Conservation (phyloP, 208 protist species). For the Wallacemonas sp. region DNA sequence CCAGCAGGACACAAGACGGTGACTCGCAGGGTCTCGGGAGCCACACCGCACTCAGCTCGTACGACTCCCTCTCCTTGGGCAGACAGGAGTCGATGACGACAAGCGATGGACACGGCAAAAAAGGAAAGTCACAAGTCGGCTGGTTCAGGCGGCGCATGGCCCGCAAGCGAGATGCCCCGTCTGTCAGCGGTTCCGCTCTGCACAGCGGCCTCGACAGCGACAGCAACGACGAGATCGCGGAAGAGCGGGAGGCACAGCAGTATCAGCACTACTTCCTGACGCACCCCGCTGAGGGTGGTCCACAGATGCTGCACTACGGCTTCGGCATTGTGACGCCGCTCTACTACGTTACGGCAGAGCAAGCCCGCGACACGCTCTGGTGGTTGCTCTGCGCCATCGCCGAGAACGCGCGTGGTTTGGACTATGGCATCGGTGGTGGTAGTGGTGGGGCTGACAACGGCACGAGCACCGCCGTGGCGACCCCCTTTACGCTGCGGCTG, state of each 20-base stretch:
- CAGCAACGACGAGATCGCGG: slow-evolving; percentile 3
- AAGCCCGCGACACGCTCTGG: slow-evolving; percentile 63
- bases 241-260: slow-evolving; percentile 20
- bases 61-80: neutral
- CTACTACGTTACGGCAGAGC: slow-evolving; percentile 48
- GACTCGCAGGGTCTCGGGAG: neutral
- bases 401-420: slow-evolving; percentile 24
- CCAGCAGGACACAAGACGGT: neutral
- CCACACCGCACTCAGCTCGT: no score
- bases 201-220: slow-evolving; percentile 4
- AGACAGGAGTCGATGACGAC: neutral
- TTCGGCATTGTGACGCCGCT: slow-evolving; percentile 36
- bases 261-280: slow-evolving; percentile 29
- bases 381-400: slow-evolving; percentile 54
- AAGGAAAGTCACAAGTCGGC: neutral
- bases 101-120: neutral
- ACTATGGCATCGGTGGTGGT: neutral
- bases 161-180: neutral
- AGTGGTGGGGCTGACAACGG: neutral
- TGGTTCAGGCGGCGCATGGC: neutral
- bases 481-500: slow-evolving; percentile 5
- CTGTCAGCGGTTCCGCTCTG: neutral
- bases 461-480: neutral
- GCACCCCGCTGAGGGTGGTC: slow-evolving; percentile 13
- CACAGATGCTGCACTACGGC: slow-evolving; percentile 27